phyloP scores from a whole-genome alignment of 306 rosid species.

The Heteromeles arbutifolia region DNA sequence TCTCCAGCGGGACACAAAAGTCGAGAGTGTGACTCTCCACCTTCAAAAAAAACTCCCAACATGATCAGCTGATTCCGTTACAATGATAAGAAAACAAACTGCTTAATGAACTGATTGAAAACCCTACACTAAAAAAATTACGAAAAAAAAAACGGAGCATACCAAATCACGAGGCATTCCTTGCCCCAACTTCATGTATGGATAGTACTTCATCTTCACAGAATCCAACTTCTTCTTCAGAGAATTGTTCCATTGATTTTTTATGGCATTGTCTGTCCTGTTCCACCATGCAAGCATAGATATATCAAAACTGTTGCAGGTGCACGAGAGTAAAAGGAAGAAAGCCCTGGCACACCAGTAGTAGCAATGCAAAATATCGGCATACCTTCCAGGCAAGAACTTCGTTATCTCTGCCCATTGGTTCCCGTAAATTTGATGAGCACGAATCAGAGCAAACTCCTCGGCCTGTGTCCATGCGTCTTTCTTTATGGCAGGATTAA shows the following conservation, averaged over 20 bases:
- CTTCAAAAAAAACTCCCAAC: no score
- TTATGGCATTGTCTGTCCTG: slow-evolving; percentile 99
- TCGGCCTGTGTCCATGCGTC: slow-evolving; percentile 99
- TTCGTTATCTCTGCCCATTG: slow-evolving; percentile 96
- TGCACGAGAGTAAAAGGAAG: background rate
- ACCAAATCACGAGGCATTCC: slow-evolving; percentile 46
- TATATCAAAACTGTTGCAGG: background rate
- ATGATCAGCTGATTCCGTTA: no score
- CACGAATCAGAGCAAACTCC: slow-evolving; percentile 84
- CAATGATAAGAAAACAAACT: no score
- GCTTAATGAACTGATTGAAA: no score
- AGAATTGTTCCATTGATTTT: slow-evolving; percentile 99
- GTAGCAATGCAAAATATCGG: background rate
- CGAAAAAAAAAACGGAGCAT: slow-evolving; percentile 9
- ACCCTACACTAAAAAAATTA: no score
- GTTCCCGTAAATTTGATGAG: slow-evolving; percentile 89
- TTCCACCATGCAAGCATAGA: slow-evolving; percentile 31
- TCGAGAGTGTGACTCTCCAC: no score
- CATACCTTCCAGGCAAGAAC: slow-evolving; percentile 89
- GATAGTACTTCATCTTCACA: background rate
- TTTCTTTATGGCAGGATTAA: slow-evolving; percentile 89
- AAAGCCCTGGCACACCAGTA: no score
- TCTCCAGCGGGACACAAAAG: no score
- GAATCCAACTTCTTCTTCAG: slow-evolving; percentile 96
- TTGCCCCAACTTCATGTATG: slow-evolving; percentile 81